Evolutionary conservation across 768 basidiomycete genomes (phyloP).

Genomic region (Phylloporus rhodoxanthus): DNA sequence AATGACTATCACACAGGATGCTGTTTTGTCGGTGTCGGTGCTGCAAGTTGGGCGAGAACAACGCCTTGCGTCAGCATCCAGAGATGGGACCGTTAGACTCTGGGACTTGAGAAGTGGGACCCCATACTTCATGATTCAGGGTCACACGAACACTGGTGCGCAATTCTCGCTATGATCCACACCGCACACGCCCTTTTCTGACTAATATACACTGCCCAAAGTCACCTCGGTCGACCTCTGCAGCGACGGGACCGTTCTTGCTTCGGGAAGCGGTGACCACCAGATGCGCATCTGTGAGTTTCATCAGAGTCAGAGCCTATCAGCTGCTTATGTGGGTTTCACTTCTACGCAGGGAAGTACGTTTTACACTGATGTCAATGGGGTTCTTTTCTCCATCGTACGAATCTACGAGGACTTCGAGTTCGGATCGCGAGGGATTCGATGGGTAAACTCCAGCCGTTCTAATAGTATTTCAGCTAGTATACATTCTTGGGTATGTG

Average conservation of each 20-base stretch:
- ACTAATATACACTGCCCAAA: constrained; percentile 7
- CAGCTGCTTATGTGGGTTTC: constrained; percentile 8
- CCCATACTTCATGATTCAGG: constrained; percentile 33
- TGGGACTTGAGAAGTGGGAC: constrained; percentile 33
- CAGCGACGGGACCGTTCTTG: constrained; percentile 26
- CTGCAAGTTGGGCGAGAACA: constrained; percentile 31
- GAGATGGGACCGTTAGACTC: constrained; percentile 32
- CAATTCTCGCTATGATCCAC: constrained; percentile 19
- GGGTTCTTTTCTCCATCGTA: neutral
- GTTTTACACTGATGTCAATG: constrained; percentile 19
- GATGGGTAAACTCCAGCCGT: neutral
- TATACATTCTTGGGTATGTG: neutral
- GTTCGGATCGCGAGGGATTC: constrained; percentile 10
- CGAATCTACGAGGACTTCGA: neutral
- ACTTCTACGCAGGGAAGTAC: constrained; percentile 24
- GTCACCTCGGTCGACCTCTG: constrained; percentile 38
- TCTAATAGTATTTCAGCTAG: constrained; percentile 2
- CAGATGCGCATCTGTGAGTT: constrained; percentile 35
- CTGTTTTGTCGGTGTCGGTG: constrained; percentile 27
- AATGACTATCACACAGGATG: constrained; percentile 19
- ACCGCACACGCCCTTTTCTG: constrained; percentile 5
- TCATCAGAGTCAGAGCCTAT: constrained; percentile 8
- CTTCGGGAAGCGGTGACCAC: constrained; percentile 35
- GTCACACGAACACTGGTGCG: constrained; percentile 32
- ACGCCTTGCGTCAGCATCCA: constrained; percentile 34